phyloP scores from a whole-genome alignment of 2,329 filamentous ascomycete species.

The Camillea tinctor region DNA sequence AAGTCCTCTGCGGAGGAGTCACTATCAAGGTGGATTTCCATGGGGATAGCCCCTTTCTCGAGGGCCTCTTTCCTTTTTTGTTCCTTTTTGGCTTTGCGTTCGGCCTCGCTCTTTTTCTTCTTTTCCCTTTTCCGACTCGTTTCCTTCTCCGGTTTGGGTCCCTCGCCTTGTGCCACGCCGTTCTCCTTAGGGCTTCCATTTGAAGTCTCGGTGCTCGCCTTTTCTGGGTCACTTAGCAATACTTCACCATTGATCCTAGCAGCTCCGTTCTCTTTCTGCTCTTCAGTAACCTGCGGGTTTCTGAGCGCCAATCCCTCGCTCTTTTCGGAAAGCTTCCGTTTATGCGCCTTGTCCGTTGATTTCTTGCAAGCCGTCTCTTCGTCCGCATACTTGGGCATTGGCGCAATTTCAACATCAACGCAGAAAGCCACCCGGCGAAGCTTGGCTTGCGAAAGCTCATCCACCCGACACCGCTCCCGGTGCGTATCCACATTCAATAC shows the following conservation, averaged over 20 bases:
- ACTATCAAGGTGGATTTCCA: slow-evolving; percentile 75
- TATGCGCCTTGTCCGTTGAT: slow-evolving; percentile 54
- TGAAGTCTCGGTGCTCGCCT: slow-evolving; percentile 30
- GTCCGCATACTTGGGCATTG: slow-evolving; percentile 75
- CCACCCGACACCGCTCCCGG: slow-evolving; percentile 75
- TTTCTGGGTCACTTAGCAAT: slow-evolving; percentile 40
- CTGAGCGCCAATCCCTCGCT: slow-evolving; percentile 75
- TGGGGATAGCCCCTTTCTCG: slow-evolving; percentile 80
- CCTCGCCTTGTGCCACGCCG: slow-evolving; percentile 31
- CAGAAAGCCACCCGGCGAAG: slow-evolving; percentile 89
- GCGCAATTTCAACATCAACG: slow-evolving; percentile 95
- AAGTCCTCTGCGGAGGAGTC: slow-evolving; percentile 50
- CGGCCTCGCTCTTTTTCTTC: slow-evolving; percentile 92
- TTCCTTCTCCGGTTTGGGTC: slow-evolving; percentile 37
- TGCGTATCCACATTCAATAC: slow-evolving; percentile 82
- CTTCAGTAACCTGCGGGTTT: slow-evolving; percentile 58
- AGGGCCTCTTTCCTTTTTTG: slow-evolving; percentile 82
- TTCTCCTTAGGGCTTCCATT: slow-evolving; percentile 30
- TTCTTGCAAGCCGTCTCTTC: slow-evolving; percentile 51
- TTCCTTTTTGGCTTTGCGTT: slow-evolving; percentile 88
- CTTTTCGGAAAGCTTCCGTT: slow-evolving; percentile 64
- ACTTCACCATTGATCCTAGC: slow-evolving; percentile 43
- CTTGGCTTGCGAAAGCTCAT: slow-evolving; percentile 77
- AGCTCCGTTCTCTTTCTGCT: slow-evolving; percentile 52
- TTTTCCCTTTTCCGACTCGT: slow-evolving; percentile 83